Percentiles rank a stretch among this genome's conserved stretches.
Evolutionary conservation across 2,329 filamentous ascomycete species (phyloP).

Genomic region (Colletotrichum plurivorum): DNA sequence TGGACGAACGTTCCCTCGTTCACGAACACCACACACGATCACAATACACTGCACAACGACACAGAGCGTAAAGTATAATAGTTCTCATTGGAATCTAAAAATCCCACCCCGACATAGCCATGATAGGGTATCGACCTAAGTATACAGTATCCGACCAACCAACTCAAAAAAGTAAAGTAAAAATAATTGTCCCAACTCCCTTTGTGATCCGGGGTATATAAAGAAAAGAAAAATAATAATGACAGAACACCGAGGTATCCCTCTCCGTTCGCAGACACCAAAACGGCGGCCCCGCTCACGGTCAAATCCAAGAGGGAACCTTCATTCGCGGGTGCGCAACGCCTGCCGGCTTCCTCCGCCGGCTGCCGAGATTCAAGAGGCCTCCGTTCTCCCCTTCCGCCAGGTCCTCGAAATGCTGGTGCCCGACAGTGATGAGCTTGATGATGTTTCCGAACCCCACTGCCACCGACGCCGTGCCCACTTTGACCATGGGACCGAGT

Average conservation of each 20-base stretch:
- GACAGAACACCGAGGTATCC: not conserved
- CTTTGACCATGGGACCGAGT: constrained; percentile 73
- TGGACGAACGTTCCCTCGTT: too few relatives aligned
- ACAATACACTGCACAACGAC: not conserved
- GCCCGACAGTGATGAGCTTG: constrained; percentile 78
- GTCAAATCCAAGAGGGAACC: constrained; percentile 32
- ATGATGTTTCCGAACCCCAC: constrained; percentile 81
- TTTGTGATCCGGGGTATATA: constrained; percentile 37
- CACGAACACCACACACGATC: too few relatives aligned
- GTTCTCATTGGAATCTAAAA: constrained; percentile 3
- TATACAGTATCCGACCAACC: not conserved
- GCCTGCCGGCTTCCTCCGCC: constrained; percentile 54
- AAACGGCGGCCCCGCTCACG: not conserved
- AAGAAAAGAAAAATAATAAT: constrained; percentile 5
- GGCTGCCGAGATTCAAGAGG: constrained; percentile 53
- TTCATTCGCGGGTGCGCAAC: constrained; percentile 32
- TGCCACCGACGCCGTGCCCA: constrained; percentile 76
- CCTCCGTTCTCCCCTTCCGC: constrained; percentile 49
- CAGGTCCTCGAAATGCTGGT: constrained; percentile 71
- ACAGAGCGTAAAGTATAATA: not conserved
- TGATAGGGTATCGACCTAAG: constrained; percentile 1
- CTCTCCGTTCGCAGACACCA: not conserved
- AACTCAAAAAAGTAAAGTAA: not conserved
- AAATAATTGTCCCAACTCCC: constrained; percentile 25
- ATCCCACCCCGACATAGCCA: not conserved